These are phyloP conservation scores for Naganishia cerealis DNA, from an alignment of 1,284 basidiomycete species.

Conservation along the genomic window DNA sequence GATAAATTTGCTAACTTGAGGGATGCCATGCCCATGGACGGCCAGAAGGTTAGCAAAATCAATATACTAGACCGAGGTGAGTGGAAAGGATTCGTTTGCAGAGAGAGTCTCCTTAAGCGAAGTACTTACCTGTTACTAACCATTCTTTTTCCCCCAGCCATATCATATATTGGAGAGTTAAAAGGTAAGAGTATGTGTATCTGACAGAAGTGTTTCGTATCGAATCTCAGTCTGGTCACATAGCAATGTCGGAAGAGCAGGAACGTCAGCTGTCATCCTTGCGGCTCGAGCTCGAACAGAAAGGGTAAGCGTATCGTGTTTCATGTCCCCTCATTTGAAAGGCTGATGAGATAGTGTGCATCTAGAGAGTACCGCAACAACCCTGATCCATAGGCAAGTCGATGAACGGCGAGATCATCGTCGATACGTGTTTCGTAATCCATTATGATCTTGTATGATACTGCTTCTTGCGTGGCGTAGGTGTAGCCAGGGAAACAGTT, in stretches of 20 bases:
- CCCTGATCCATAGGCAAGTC: too few species aligned
- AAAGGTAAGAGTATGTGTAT: neutral
- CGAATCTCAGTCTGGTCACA: neutral
- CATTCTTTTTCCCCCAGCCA: neutral
- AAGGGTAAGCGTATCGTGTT: neutral
- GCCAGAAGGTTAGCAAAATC: constrained; percentile 21
- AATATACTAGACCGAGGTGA: constrained; percentile 18
- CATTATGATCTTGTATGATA: too few species aligned
- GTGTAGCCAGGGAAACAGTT: too few species aligned
- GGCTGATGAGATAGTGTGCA: too few species aligned
- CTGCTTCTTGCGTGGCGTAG: too few species aligned
- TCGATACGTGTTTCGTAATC: too few species aligned
- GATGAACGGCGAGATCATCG: too few species aligned
- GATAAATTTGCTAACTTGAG: constrained; percentile 6
- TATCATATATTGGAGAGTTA: constrained; percentile 13
- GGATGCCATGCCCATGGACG: constrained; percentile 12
- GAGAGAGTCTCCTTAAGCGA: neutral
- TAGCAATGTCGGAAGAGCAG: neutral
- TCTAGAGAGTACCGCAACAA: too few species aligned
- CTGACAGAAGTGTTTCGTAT: neutral
- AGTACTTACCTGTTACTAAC: neutral
- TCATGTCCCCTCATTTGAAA: neutral
- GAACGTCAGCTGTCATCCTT: neutral
- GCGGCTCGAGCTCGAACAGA: neutral
- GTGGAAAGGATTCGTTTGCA: neutral